Evolutionary conservation across 345 rosid species (phyloP), one percentile per base, ranked within the genome.

Genomic region (Bruguiera gymnorhiza): DNA sequence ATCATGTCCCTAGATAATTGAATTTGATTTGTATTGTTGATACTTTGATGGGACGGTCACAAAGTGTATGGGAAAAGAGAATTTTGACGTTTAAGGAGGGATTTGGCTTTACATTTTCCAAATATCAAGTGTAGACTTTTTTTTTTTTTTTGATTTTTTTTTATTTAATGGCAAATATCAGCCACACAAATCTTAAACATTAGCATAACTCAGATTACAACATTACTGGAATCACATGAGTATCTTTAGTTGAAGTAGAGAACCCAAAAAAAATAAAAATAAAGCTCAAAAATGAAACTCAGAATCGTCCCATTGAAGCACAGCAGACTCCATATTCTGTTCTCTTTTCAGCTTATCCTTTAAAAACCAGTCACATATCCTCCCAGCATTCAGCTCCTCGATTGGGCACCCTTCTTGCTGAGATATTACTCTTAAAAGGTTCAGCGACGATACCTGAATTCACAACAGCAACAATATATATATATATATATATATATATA

Each of bases 281-380:
- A 34, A 63, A 34, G 39, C 2, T 77, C 77, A 87, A 71, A 86
- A 39, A 34, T 69, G 93, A 70, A 84, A 78, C 26, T 89, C 96
- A 7, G 93, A 81, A 55, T 91, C 92, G 77, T 95, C 96, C 99
- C 99, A 95, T 69, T 88, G 97, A 37, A 91, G 97, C 9, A 91
- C 92, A 7, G 97, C 93, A 61, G 93, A 85, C 2, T 83, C 90
- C 0, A 77, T 60, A 15, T 69, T 82, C 67, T 91, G 96, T 60
- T 95, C 93, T 65, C 93, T 83, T 79, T 85, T 95, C 3, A 84
- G 73, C 83, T 84, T 94, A 65, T 94, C 98, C 32, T 94, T 87
- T 7, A 88, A 30, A 66, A 94, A 91, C 97, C 98, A 94, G 64
- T 94, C 98, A 6, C 98, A 88, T 43, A 88, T 32, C 63, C 77